Evolutionary conservation across 805 yeast species (phyloP).

Genomic region (Candida xiaguanensis): DNA sequence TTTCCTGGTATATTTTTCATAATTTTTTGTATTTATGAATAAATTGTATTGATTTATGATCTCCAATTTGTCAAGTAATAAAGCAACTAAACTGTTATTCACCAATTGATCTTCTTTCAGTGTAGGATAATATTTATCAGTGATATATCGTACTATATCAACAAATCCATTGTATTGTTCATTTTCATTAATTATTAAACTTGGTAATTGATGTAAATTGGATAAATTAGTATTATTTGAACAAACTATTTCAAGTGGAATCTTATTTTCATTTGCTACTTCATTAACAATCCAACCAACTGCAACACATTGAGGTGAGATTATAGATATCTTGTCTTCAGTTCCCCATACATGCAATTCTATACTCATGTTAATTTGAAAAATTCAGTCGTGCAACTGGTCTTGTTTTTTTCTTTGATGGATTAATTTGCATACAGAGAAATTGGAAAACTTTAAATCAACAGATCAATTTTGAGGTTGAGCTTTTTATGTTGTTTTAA

Average conservation of each 20-base stretch:
- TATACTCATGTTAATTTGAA: slow-evolving; percentile 9
- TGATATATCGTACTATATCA: slow-evolving; percentile 12
- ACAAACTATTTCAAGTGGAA: slow-evolving; percentile 37
- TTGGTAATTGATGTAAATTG: slow-evolving; percentile 48
- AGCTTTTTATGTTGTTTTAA: neutral
- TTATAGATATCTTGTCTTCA: slow-evolving; percentile 33
- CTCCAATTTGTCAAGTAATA: slow-evolving; percentile 38
- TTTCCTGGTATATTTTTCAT: slow-evolving; percentile 56
- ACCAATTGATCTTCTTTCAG: slow-evolving; percentile 28
- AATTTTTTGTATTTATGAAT: slow-evolving; percentile 54
- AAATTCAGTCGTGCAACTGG: neutral
- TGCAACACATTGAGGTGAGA: slow-evolving; percentile 53
- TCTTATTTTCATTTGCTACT: slow-evolving; percentile 13
- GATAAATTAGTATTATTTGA: slow-evolving; percentile 59
- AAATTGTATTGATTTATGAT: slow-evolving; percentile 54
- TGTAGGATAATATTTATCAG: slow-evolving; percentile 8
- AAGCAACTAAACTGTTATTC: slow-evolving; percentile 43
- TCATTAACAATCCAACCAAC: slow-evolving; percentile 37
- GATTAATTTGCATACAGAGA: neutral
- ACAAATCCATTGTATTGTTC: slow-evolving; percentile 18
- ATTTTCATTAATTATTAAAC: slow-evolving; percentile 26
- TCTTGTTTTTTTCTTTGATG: neutral
- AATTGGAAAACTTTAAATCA: neutral
- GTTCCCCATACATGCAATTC: slow-evolving; percentile 56
- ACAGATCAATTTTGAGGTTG: too few relatives aligned